Percentiles rank a stretch among this genome's conserved stretches.
These are phyloP conservation scores for Fusarium clavum DNA, from an alignment of 2,329 filamentous ascomycete genomes.

Conservation along the genomic window DNA sequence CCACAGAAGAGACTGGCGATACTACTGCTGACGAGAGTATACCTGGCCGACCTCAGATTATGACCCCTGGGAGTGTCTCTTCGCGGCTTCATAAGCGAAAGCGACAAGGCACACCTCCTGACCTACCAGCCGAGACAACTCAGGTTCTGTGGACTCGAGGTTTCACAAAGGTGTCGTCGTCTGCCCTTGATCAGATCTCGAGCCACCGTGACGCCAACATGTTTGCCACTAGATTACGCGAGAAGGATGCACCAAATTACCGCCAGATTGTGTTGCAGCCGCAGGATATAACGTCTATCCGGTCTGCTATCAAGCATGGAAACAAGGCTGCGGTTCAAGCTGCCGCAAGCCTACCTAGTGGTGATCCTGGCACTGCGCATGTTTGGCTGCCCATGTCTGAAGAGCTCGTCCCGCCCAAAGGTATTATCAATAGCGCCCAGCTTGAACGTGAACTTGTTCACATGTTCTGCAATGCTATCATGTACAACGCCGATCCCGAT, in stretches of 20 bases:
- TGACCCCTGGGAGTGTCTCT: constrained; percentile 54
- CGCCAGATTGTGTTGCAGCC: constrained; percentile 78
- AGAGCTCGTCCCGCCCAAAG: constrained; percentile 85
- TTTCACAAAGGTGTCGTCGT: constrained; percentile 77
- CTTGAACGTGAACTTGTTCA: constrained; percentile 93
- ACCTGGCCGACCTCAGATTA: constrained; percentile 53
- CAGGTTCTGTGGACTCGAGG: constrained; percentile 81
- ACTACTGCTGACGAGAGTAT: constrained; percentile 67
- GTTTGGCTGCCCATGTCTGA: constrained; percentile 76
- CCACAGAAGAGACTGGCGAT: constrained; percentile 66
- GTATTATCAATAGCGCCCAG: constrained; percentile 92
- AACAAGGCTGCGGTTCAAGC: constrained; percentile 72
- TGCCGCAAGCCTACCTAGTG: constrained; percentile 70
- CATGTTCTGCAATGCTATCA: constrained; percentile 98
- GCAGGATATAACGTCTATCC: constrained; percentile 82
- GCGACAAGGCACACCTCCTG: constrained; percentile 62
- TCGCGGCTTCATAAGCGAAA: constrained; percentile 65
- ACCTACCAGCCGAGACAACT: constrained; percentile 67
- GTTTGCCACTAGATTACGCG: constrained; percentile 80
- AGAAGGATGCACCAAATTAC: constrained; percentile 81
- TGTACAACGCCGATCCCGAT: constrained; percentile 92
- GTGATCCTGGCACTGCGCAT: constrained; percentile 66
- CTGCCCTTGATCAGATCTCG: constrained; percentile 80
- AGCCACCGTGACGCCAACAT: constrained; percentile 83
- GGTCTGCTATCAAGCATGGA: constrained; percentile 79